phyloP scores from a whole-genome alignment of 495 filamentous ascomycete genomes.

The Hypoxylon trugodes region DNA sequence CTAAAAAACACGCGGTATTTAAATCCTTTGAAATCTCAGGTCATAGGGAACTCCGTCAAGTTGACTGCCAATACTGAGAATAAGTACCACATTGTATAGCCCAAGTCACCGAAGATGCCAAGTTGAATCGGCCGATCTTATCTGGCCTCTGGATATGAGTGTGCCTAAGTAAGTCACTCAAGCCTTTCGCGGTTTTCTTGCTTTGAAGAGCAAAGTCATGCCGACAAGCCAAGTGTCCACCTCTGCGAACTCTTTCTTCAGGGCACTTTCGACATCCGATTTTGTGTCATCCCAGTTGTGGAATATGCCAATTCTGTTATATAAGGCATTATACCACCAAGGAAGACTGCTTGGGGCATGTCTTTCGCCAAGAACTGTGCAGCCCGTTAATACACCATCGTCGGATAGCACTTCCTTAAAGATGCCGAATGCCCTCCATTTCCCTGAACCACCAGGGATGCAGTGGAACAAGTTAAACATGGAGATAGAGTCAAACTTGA shows the following conservation, averaged over 20 bases:
- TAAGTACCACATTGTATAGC: no score
- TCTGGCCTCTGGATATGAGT: no score
- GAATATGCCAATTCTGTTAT: constrained; percentile 40
- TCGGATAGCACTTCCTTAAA: constrained; percentile 39
- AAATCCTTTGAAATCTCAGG: no score
- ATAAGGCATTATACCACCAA: constrained; percentile 44
- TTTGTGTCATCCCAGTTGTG: constrained; percentile 38
- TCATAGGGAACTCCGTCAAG: no score
- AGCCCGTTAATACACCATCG: constrained; percentile 47
- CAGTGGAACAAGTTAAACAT: constrained; percentile 55
- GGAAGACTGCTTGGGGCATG: constrained; percentile 50
- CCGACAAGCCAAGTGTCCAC: constrained; percentile 44
- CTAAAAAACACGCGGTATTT: no score
- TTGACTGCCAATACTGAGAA: no score
- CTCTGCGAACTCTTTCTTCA: constrained; percentile 45
- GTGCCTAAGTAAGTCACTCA: no score
- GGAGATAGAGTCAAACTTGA: constrained; percentile 48
- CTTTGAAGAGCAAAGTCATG: no score
- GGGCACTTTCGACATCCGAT: constrained; percentile 45
- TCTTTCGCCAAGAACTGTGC: constrained; percentile 46
- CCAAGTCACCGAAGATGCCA: no score
- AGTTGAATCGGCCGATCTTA: no score
- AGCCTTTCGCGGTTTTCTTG: no score
- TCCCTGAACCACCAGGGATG: constrained; percentile 38
- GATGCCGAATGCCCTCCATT: constrained; percentile 30